A percentile compares a stretch with the other conserved stretches of the same genome.
These are phyloP conservation scores for Polysphondylium violaceum DNA, from an alignment of 78 protist species.

Conservation along the genomic window DNA sequence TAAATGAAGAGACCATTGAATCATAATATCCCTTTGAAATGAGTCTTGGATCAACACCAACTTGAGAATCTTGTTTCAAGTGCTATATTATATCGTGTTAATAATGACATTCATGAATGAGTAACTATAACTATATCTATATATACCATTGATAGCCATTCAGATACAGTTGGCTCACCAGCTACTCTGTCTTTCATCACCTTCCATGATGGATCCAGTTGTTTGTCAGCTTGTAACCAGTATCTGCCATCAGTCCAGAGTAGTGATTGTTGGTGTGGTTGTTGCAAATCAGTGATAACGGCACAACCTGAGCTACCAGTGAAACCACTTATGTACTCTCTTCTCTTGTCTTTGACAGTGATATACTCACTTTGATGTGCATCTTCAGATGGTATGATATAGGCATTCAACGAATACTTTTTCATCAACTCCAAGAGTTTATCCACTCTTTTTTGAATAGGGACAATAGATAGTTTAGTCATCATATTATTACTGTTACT, in stretches of 20 bases:
- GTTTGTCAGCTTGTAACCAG: conserved; percentile 89
- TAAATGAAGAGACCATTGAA: not conserved
- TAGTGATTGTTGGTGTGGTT: conserved; percentile 37
- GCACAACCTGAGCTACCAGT: conserved; percentile 93
- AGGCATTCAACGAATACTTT: conserved; percentile 35
- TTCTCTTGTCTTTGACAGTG: conserved; percentile 74
- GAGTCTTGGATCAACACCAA: conserved; percentile 82
- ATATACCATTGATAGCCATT: conserved; percentile 65
- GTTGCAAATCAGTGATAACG: conserved; percentile 69
- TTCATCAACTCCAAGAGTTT: conserved; percentile 42
- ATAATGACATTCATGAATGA: not conserved
- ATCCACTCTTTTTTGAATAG: conserved; percentile 25
- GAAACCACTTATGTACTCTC: conserved; percentile 89
- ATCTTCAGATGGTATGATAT: conserved; percentile 83
- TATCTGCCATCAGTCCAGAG: conserved; percentile 98
- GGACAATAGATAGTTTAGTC: conserved; percentile 40
- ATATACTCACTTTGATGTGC: conserved; percentile 93
- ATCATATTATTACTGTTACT: not conserved
- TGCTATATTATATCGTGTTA: not conserved
- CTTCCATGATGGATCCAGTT: conserved; percentile 84
- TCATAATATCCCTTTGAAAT: conserved; percentile 49
- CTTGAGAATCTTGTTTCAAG: not conserved
- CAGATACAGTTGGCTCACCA: conserved; percentile 59
- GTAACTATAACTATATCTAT: not conserved
- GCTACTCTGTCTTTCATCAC: conserved; percentile 84